Evolutionary conservation across 805 yeast species (phyloP).

Genomic region (Lipomyces japonicus): DNA sequence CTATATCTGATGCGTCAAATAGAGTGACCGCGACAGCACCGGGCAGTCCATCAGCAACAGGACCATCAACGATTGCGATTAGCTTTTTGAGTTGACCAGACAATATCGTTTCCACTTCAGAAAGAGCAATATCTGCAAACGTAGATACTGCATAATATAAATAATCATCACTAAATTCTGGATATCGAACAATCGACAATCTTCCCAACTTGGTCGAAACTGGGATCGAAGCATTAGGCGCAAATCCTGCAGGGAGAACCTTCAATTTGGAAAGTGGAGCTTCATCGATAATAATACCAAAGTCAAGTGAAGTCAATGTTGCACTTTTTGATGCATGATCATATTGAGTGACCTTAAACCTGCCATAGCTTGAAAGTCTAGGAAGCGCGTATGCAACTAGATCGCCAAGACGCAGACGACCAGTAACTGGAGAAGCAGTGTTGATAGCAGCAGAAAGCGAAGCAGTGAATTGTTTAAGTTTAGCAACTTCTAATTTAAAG

Average conservation of each 20-base stretch:
- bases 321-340: slow-evolving; percentile 14
- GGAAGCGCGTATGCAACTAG: slow-evolving; percentile 19
- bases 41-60: slow-evolving; percentile 9
- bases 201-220: slow-evolving; percentile 27
- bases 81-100: slow-evolving; percentile 13
- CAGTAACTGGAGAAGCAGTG: background rate
- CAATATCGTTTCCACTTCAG: slow-evolving; percentile 14
- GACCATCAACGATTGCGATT: slow-evolving; percentile 24
- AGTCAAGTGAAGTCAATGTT: slow-evolving; percentile 18
- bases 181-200: slow-evolving; percentile 21
- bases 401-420: slow-evolving; percentile 20
- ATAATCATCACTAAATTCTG: slow-evolving; percentile 23
- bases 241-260: slow-evolving; percentile 10
- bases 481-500: slow-evolving; percentile 4
- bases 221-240: slow-evolving; percentile 12
- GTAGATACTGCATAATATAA: slow-evolving; percentile 21
- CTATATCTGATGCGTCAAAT: slow-evolving; percentile 19
- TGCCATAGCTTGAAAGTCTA: slow-evolving; percentile 10
- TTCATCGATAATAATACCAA: slow-evolving; percentile 14
- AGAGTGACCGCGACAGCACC: slow-evolving; percentile 14
- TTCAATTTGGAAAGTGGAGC: slow-evolving; percentile 21
- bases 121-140: slow-evolving; percentile 20
- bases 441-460: slow-evolving; percentile 8
- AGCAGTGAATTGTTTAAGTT: slow-evolving; percentile 10
- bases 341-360: slow-evolving; percentile 18